phyloP scores from a whole-genome alignment of 306 rosid species.

The Pterocarpus macrocarpus region DNA sequence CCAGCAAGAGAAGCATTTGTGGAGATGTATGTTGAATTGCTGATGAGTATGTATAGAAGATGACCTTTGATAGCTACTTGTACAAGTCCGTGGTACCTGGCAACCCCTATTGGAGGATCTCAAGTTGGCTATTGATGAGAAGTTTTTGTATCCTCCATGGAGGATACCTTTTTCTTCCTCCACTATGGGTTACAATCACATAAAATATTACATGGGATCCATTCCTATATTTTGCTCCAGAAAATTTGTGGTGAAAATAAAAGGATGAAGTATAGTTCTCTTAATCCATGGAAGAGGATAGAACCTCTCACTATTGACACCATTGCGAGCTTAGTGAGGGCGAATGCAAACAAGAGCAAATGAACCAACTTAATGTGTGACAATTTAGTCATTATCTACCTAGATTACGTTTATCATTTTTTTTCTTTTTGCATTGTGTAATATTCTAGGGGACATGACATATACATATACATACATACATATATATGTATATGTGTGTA shows the following conservation, averaged over 20 bases:
- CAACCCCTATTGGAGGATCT: slow-evolving; percentile 79
- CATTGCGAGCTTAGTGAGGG: slow-evolving; percentile 95
- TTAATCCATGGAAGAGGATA: too few species aligned
- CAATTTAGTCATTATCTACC: slow-evolving; percentile 13
- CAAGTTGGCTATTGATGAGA: slow-evolving; percentile 70
- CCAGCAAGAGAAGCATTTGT: slow-evolving; percentile 99
- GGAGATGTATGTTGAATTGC: slow-evolving; percentile 81
- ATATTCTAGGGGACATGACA: slow-evolving; percentile 17
- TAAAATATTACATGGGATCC: too few species aligned
- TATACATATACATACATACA: too few species aligned
- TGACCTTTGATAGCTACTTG: slow-evolving; percentile 96
- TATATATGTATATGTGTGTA: too few species aligned
- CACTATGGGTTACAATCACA: too few species aligned
- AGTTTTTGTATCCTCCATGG: too few species aligned
- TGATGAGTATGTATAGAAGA: slow-evolving; percentile 96
- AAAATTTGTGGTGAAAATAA: too few species aligned
- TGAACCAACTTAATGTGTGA: slow-evolving; percentile 82
- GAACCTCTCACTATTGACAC: slow-evolving; percentile 55
- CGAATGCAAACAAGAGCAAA: slow-evolving; percentile 88
- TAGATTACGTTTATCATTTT: not conserved
- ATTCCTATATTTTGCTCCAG: too few species aligned
- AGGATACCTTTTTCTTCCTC: too few species aligned
- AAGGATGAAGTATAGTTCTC: too few species aligned
- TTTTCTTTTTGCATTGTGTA: slow-evolving; percentile 21
- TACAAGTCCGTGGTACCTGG: slow-evolving; percentile 95